These are phyloP conservation scores for Linnemannia exigua DNA, from an alignment of 192 early-diverging fungal genomes.

Conservation along the genomic window DNA sequence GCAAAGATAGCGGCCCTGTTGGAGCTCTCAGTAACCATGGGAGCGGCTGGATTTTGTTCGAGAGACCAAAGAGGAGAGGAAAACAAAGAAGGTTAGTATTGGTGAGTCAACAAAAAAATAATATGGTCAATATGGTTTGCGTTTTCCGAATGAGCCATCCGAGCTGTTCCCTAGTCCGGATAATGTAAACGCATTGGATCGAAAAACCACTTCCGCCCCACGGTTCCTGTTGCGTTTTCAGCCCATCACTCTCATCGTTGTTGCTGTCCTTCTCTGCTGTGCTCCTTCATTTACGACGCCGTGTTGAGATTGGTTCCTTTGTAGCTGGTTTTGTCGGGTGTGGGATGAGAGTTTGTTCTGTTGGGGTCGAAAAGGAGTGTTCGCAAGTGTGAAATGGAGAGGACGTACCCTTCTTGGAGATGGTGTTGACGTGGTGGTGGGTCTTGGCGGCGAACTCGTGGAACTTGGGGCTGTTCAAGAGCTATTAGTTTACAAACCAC, in stretches of 20 bases:
- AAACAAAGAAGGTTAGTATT: conserved; percentile 3
- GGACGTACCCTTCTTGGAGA: conserved; percentile 48
- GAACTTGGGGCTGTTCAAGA: conserved; percentile 54
- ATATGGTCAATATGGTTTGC: neutral
- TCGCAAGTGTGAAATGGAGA: neutral
- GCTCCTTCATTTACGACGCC: too few relatives aligned
- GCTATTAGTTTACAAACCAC: conserved; percentile 18
- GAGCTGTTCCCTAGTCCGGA: neutral
- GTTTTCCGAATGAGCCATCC: neutral
- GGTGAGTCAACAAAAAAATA: neutral
- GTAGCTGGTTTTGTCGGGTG: too few relatives aligned
- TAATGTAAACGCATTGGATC: too few relatives aligned
- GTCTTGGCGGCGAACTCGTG: conserved; percentile 54
- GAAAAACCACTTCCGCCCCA: too few relatives aligned
- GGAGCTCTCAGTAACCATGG: conserved; percentile 47
- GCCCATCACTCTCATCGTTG: too few relatives aligned
- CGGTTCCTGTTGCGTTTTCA: too few relatives aligned
- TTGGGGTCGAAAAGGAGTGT: neutral
- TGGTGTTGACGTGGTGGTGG: conserved; percentile 49
- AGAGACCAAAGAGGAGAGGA: neutral
- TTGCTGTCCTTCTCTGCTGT: too few relatives aligned
- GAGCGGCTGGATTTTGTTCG: conserved; percentile 30
- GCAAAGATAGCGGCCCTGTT: conserved; percentile 49
- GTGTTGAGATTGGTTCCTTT: too few relatives aligned
- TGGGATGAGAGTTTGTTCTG: too few relatives aligned